Percentiles rank a stretch among this genome's conserved stretches.
Evolutionary conservation across 73 alveolate genomes (phyloP).

Genomic region (Effrenium voratum): DNA sequence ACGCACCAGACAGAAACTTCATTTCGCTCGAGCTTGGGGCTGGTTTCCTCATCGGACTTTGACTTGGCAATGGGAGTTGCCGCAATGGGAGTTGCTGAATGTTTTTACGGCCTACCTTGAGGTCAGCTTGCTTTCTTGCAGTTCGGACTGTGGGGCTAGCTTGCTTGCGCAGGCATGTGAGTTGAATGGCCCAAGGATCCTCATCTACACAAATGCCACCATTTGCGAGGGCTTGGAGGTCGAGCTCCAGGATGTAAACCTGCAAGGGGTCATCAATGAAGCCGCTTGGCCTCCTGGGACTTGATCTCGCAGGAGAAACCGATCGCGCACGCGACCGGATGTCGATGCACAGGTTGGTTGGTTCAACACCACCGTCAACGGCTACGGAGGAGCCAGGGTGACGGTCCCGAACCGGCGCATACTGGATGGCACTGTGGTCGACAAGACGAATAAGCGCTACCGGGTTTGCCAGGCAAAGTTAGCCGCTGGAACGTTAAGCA

Average conservation of each 20-base stretch:
- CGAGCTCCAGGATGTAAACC: constrained; percentile 66
- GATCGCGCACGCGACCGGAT: too few relatives aligned
- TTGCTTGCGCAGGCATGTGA: too few relatives aligned
- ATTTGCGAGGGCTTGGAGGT: constrained; percentile 88
- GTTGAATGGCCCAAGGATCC: constrained; percentile 11
- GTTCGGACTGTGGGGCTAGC: too few relatives aligned
- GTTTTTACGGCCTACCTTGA: too few relatives aligned
- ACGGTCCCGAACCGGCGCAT: constrained; percentile 80
- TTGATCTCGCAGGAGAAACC: background rate
- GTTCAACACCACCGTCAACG: constrained; percentile 89
- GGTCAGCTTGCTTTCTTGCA: too few relatives aligned
- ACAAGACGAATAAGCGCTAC: constrained; percentile 77
- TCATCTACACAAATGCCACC: constrained; percentile 66
- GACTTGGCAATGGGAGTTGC: too few relatives aligned
- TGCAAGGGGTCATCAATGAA: constrained; percentile 47
- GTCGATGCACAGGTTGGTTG: constrained; percentile 62
- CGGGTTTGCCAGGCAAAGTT: constrained; percentile 31
- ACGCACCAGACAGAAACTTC: too few relatives aligned
- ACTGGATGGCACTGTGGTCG: constrained; percentile 85
- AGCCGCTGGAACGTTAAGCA: background rate
- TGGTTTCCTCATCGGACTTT: too few relatives aligned
- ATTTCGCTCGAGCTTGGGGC: too few relatives aligned
- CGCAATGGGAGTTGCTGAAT: too few relatives aligned
- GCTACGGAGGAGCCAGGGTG: constrained; percentile 82
- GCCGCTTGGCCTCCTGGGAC: background rate